Percentiles rank a stretch among this genome's conserved stretches.
Evolutionary conservation across 768 basidiomycete species (phyloP).

Genomic region (Auricularia sp.): DNA sequence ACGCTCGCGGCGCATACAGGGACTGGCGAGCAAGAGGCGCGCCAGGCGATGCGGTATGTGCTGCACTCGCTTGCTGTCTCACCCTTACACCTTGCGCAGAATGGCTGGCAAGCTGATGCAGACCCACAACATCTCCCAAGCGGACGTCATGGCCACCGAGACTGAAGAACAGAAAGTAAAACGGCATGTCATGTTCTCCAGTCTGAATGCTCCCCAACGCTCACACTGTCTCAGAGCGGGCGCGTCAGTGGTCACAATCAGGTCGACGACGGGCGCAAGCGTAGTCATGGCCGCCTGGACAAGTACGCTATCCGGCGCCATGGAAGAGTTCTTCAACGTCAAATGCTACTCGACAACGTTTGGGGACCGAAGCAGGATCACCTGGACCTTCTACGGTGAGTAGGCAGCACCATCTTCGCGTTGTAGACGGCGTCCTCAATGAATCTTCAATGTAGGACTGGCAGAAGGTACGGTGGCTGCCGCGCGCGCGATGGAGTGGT

Average conservation of each 20-base stretch:
- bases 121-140: neutral
- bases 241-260: neutral
- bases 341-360: neutral
- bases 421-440: neutral
- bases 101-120: neutral
- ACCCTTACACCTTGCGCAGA: neutral
- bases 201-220: neutral
- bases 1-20: conserved; percentile 2
- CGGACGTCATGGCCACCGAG: conserved; percentile 7
- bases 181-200: neutral
- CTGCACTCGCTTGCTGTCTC: neutral
- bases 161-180: conserved; percentile 2
- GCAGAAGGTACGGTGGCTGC: neutral
- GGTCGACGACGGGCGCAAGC: neutral
- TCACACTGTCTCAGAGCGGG: neutral
- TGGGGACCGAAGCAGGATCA: neutral
- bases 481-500: neutral
- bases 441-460: neutral
- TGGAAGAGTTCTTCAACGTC: neutral
- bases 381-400: neutral
- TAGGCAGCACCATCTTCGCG: too few species aligned
- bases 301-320: neutral
- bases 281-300: neutral
- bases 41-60: conserved; percentile 2
- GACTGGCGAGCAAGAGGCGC: conserved; percentile 5